Evolutionary conservation across 2,329 filamentous ascomycete species (phyloP), one percentile per base, ranked within the genome.

Genomic region (Didymosphaeria variabile): DNA sequence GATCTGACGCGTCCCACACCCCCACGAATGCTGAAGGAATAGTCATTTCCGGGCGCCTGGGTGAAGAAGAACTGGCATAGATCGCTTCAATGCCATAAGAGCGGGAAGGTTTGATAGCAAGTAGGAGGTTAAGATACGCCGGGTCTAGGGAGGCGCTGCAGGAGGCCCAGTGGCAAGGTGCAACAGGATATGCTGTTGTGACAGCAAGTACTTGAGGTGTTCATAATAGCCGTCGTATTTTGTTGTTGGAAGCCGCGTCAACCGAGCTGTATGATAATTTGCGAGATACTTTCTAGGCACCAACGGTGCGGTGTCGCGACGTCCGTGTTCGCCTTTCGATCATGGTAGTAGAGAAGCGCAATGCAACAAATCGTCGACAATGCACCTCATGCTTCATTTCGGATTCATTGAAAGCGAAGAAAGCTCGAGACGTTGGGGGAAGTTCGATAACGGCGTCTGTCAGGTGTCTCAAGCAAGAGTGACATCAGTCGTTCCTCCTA

Each of bases 1-100:
- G 12, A 53, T 40, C 34, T 29, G 57, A 46, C 49, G 31, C 42
- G 44, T 40, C n/a, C 58, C 52, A 45, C 51, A 31, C 58, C 46
- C 51, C 58, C 53, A 56, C 53, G 9, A 44, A 15, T 34, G 32
- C 42, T 15, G 32, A 45, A 31, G 31, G 21, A 15, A 21, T 17
- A 7, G 15, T 31, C 17, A 31, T 10, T 58, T 40, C 54, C 57
- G 56, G 26, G 45, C 54, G 55, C 57, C 57, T 55, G 61, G 61
- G 54, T 55, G 15, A 29, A 51, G 34, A 44, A 15, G n/a, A 31
- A 9, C 3, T 29, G 32, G 42, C 15, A 60, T 44, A 7, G 21
- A 15, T 10, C 4, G 26, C n/a, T n/a, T 34, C 53, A 49, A 59
- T 55, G 51, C 51, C 52, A 55, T 59, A 51, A 55, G 19, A 49